Percentiles rank a stretch among this genome's conserved stretches.
Conservation (phyloP, 2,329 filamentous ascomycete genomes). For the Cordyceps cicadae region DNA sequence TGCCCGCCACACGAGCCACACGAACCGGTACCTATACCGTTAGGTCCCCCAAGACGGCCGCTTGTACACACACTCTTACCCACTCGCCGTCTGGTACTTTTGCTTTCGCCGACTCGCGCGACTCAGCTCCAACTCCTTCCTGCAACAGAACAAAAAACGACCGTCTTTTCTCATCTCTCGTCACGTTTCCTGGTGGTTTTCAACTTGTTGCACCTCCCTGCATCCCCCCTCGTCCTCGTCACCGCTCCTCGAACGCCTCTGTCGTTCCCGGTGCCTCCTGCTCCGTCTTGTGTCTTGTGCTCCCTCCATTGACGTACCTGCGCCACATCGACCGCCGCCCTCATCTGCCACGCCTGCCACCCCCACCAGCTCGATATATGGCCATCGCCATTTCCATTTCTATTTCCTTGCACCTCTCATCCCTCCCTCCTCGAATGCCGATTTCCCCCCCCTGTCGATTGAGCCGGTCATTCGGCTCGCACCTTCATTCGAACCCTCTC, state of each 20-base stretch:
- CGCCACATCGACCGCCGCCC: background rate
- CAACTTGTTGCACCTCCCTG: background rate
- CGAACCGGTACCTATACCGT: background rate
- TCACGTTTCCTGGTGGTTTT: background rate
- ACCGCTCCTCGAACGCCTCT: background rate
- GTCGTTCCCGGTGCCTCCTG: background rate
- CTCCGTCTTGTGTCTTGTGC: background rate
- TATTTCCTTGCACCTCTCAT: background rate
- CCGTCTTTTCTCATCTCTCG: background rate
- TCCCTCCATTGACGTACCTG: background rate
- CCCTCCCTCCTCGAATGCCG: background rate
- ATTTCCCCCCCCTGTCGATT: background rate
- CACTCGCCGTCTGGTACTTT: constrained; percentile 3
- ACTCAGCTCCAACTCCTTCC: constrained; percentile 6
- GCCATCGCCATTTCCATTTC: constrained; percentile 9
- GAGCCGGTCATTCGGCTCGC: background rate
- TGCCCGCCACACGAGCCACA: constrained; percentile 8
- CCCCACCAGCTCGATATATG: constrained; percentile 7
- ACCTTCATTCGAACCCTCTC: background rate
- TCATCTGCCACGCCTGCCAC: background rate
- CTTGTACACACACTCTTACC: background rate
- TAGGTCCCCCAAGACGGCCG: background rate
- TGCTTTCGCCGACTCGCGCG: constrained; percentile 8
- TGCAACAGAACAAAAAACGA: constrained; percentile 1
- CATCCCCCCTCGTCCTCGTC: background rate